Percentiles rank a stretch among this genome's conserved stretches.
Evolutionary conservation across 805 yeast genomes (phyloP).

Genomic region (Saturnispora mendoncae): DNA sequence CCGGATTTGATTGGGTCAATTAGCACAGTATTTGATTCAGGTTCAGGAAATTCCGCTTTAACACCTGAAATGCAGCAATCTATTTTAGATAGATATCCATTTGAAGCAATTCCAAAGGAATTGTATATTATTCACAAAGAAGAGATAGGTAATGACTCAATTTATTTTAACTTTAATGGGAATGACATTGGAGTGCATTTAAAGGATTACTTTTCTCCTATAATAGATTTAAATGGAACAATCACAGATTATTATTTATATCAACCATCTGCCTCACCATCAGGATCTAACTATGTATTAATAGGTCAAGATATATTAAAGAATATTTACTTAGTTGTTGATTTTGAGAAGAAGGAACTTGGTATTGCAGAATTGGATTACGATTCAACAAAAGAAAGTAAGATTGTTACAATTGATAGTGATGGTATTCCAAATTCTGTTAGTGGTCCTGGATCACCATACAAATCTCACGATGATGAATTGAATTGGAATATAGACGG

Average conservation of each 20-base stretch:
- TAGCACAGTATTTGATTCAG: constrained; percentile 6
- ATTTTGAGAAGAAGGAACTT: constrained; percentile 32
- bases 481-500: background rate
- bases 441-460: background rate
- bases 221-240: constrained; percentile 3
- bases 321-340: constrained; percentile 53
- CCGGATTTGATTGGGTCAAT: constrained; percentile 1
- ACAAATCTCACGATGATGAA: background rate
- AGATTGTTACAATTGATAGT: no score
- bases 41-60: constrained; percentile 2
- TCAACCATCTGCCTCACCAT: no score
- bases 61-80: background rate
- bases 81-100: background rate
- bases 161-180: constrained; percentile 7
- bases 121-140: constrained; percentile 1
- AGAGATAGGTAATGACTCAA: background rate
- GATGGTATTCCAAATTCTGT: background rate
- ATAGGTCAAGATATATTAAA: constrained; percentile 60
- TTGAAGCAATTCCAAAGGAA: background rate
- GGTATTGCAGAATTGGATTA: constrained; percentile 3
- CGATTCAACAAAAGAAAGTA: no score
- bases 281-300: constrained; percentile 18
- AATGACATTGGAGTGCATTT: constrained; percentile 2
- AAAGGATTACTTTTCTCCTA: background rate
- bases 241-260: background rate